A percentile compares a stretch with the other conserved stretches of the same genome.
Conservation (phyloP, 2,329 filamentous ascomycete genomes). For the Passalora sequoiae region DNA sequence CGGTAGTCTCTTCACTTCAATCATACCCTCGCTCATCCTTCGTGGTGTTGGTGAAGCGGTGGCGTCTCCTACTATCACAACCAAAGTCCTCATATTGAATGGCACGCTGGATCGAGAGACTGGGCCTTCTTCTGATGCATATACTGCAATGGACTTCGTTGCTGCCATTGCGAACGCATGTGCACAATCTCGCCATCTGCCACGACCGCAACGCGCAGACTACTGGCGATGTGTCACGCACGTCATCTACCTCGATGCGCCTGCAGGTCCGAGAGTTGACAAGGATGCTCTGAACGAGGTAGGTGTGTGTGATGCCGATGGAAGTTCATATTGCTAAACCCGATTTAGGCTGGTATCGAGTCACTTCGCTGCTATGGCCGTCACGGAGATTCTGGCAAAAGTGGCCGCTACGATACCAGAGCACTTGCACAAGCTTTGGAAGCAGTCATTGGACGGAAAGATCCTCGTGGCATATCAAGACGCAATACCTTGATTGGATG, state of each 20-base stretch:
- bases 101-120: slow-evolving; percentile 82
- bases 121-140: slow-evolving; percentile 60
- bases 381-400: slow-evolving; percentile 50
- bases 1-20: slow-evolving; percentile 85
- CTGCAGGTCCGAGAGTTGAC: slow-evolving; percentile 65
- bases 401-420: slow-evolving; percentile 67
- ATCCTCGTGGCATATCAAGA: slow-evolving; percentile 48
- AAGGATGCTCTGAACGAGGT: slow-evolving; percentile 52
- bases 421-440: slow-evolving; percentile 71
- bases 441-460: slow-evolving; percentile 66
- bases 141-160: slow-evolving; percentile 75
- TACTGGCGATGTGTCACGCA: slow-evolving; percentile 74
- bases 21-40: slow-evolving; percentile 77
- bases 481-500: slow-evolving; percentile 49
- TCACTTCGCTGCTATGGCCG: slow-evolving; percentile 72
- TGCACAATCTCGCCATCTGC: slow-evolving; percentile 56
- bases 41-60: slow-evolving; percentile 65
- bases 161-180: slow-evolving; percentile 71
- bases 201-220: slow-evolving; percentile 35
- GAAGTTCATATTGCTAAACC: background rate
- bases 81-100: slow-evolving; percentile 82
- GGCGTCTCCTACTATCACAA: slow-evolving; percentile 47
- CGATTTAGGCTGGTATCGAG: slow-evolving; percentile 62
- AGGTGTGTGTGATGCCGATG: background rate
- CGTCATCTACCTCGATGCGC: slow-evolving; percentile 70